Evolutionary conservation across 257 asterid species (phyloP), one percentile per base, ranked within the genome.

Genomic region (Echium plantagineum): DNA sequence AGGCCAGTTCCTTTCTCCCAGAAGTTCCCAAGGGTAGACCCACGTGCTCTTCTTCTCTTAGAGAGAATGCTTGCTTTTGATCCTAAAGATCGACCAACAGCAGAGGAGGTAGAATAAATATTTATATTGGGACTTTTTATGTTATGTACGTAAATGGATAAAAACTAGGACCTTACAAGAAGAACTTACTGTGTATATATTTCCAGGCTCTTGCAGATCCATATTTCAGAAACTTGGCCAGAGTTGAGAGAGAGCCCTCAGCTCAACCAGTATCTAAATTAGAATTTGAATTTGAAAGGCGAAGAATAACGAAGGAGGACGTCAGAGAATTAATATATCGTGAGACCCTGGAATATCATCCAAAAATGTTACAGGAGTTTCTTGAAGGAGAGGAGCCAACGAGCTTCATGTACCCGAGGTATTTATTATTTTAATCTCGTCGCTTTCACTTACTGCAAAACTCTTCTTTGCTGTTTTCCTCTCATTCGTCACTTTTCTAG

Each of bases 131-230:
- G 42, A 8, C 47, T 30, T n/a, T 66, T 49, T 30, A 51, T 63
- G 61, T 63, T 35, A 3, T 30, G 55, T 53, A 7, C 5, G 13
- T 28, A 42, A 4, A 28, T 1, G 32, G 32, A 28, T 28, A 28
- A 28, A 9, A 35, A n/a, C 30, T 71, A 58, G 68, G 24, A 30
- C 58, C 58, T 65, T 69, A 61, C 75, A 55, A 67, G 70, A 65
- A 68, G 20, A 38, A 55, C 52, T 72, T 9, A 58, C 5, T 51
- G 47, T 70, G 56, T 74, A 68, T 66, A 22, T 77, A 55, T 74
- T 74, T 28, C 68, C 81, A 90, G 98, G 95, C 98, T 65, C 96
- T 91, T 78, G 96, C 98, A 71, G 96, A 87, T 84, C 96, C 96
- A 24, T 91, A 93, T 75, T 93, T 93, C 77, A 78, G 91, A 72